Conservation (phyloP, 2,329 filamentous ascomycete species). For the Colletotrichum graminicola region DNA sequence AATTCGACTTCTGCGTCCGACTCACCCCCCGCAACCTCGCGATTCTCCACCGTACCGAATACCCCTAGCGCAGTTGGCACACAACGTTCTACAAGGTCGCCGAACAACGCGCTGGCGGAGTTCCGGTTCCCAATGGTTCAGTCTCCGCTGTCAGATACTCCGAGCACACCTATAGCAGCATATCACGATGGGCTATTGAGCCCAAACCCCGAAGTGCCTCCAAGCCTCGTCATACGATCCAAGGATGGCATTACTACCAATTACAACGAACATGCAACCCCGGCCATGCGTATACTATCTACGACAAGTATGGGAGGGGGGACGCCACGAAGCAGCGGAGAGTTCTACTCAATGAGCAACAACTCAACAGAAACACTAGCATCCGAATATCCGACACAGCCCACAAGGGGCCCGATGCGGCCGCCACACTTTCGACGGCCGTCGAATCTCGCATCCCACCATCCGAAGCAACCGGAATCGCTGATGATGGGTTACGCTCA, state of each 20-base stretch:
- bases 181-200: slow-evolving; percentile 57
- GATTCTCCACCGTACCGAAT: slow-evolving; percentile 59
- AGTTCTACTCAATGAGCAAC: slow-evolving; percentile 96
- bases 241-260: slow-evolving; percentile 63
- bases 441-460: slow-evolving; percentile 58
- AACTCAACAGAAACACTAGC: slow-evolving; percentile 93
- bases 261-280: slow-evolving; percentile 66
- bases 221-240: slow-evolving; percentile 53
- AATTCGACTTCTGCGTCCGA: slow-evolving; percentile 68
- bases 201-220: slow-evolving; percentile 47
- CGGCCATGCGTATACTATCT: slow-evolving; percentile 78
- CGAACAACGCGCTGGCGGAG: slow-evolving; percentile 62
- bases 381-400: slow-evolving; percentile 80
- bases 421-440: slow-evolving; percentile 62
- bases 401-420: slow-evolving; percentile 52
- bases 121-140: slow-evolving; percentile 68
- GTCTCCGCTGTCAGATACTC: slow-evolving; percentile 54
- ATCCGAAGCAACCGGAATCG: slow-evolving; percentile 74
- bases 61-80: slow-evolving; percentile 56
- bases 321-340: slow-evolving; percentile 90
- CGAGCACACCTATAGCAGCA: slow-evolving; percentile 47
- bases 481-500: slow-evolving; percentile 99
- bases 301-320: slow-evolving; percentile 79
- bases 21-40: slow-evolving; percentile 57
- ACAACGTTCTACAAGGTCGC: slow-evolving; percentile 56